Conservation (phyloP, 176 grass and related monocot genomes). For the Paspalum notatum region DNA sequence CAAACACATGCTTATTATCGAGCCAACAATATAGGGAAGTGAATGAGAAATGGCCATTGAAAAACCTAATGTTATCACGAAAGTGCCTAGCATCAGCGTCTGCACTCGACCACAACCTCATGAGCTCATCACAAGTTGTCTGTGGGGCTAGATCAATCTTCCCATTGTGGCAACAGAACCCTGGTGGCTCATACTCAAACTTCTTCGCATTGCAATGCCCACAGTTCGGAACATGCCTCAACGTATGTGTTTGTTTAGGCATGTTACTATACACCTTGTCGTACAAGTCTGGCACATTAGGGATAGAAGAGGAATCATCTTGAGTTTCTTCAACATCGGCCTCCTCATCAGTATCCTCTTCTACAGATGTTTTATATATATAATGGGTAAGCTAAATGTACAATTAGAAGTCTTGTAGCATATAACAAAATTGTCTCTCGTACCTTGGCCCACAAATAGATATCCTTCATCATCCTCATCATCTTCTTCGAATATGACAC, state of each 20-base stretch:
- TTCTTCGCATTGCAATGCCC: neutral
- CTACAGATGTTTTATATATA: neutral
- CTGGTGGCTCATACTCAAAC: neutral
- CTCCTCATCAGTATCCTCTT: neutral
- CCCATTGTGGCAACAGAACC: neutral
- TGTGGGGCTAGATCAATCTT: neutral
- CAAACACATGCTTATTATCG: too few species aligned
- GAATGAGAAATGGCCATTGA: neutral
- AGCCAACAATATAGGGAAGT: neutral
- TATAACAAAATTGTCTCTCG: neutral
- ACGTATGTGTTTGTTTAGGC: neutral
- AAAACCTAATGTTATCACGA: neutral
- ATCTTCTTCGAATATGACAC: neutral
- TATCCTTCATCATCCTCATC: neutral
- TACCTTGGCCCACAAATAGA: neutral
- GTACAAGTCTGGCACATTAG: neutral
- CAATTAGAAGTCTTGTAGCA: neutral
- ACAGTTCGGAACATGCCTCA: too few species aligned
- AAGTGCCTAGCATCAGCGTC: neutral
- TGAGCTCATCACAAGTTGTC: neutral
- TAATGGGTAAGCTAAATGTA: neutral
- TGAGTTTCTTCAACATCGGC: neutral
- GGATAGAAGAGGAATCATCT: neutral
- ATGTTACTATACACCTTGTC: neutral
- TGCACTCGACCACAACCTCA: neutral